A percentile compares a stretch with the other conserved stretches of the same genome.
Evolutionary conservation across 2,329 filamentous ascomycete species (phyloP).

Genomic region (Tolypocladium amazonense): DNA sequence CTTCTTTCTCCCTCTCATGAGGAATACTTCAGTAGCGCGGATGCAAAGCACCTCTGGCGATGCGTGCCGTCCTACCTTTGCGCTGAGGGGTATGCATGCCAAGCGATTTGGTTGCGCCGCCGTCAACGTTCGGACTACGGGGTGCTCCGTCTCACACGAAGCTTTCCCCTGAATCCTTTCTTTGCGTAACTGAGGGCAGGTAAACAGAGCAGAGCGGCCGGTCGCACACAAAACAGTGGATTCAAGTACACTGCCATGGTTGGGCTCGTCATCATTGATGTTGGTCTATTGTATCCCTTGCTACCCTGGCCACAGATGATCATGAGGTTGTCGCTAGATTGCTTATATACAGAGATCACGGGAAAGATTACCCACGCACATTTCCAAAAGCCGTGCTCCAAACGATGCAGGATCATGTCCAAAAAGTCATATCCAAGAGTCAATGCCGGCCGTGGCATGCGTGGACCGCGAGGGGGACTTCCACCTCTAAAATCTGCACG

Average conservation of each 20-base stretch:
- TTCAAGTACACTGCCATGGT: not conserved
- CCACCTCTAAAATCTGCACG: not conserved
- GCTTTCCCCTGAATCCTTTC: not conserved
- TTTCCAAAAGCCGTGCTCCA: not conserved
- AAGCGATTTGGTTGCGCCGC: not conserved
- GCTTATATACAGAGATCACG: not conserved
- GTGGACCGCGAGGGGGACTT: not conserved
- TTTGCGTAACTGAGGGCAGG: not conserved
- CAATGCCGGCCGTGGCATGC: not conserved
- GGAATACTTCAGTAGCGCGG: not conserved
- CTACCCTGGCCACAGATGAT: not conserved
- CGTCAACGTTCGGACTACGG: not conserved
- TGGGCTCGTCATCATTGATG: not conserved
- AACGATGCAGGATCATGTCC: not conserved
- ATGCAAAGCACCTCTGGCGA: not conserved
- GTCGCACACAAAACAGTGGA: not conserved
- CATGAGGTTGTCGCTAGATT: not conserved
- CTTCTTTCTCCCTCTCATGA: not conserved
- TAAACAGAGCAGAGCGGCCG: not conserved
- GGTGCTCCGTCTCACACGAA: not conserved
- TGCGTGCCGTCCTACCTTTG: not conserved
- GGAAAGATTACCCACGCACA: not conserved
- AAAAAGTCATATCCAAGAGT: not conserved
- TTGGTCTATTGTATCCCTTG: not conserved
- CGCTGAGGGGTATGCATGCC: not conserved